Evolutionary conservation across 441 rosid species (phyloP).

Genomic region (Codiaeum variegatum): DNA sequence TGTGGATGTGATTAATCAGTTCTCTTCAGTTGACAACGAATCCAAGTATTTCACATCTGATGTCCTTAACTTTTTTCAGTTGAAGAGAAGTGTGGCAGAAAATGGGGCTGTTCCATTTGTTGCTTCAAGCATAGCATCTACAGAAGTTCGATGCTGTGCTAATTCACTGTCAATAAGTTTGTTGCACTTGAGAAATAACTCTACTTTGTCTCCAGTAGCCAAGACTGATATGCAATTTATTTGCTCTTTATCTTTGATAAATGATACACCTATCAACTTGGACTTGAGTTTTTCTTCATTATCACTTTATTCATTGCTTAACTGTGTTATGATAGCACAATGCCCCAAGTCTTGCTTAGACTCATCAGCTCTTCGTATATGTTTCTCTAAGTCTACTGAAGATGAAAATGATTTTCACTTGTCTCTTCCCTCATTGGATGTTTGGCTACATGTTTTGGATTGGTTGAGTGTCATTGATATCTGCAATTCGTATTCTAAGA

Average conservation of each 20-base stretch:
- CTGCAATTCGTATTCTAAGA: constrained; percentile 36
- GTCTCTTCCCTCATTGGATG: constrained; percentile 68
- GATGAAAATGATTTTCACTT: constrained; percentile 42
- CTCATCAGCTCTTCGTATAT: constrained; percentile 47
- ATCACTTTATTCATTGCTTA: constrained; percentile 48
- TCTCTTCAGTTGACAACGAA: constrained; percentile 52
- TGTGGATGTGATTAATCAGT: constrained; percentile 54
- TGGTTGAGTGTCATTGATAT: constrained; percentile 59
- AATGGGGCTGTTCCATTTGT: constrained; percentile 31
- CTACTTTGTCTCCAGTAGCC: constrained; percentile 42
- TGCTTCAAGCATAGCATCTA: constrained; percentile 33
- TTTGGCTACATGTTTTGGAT: constrained; percentile 67
- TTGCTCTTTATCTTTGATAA: constrained; percentile 53
- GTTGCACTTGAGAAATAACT: constrained; percentile 34
- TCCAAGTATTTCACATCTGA: constrained; percentile 57
- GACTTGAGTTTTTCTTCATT: constrained; percentile 51
- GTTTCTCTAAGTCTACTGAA: constrained; percentile 39
- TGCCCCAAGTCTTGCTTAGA: constrained; percentile 39
- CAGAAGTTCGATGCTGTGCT: constrained; percentile 46
- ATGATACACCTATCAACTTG: constrained; percentile 43
- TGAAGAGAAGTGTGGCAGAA: constrained; percentile 42
- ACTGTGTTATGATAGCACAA: constrained; percentile 54
- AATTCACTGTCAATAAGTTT: constrained; percentile 48
- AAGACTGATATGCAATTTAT: constrained; percentile 55
- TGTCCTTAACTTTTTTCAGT: constrained; percentile 54